A percentile compares a stretch with the other conserved stretches of the same genome.
Evolutionary conservation across 306 rosid genomes (phyloP).

Genomic region (Abrus pulchellus): DNA sequence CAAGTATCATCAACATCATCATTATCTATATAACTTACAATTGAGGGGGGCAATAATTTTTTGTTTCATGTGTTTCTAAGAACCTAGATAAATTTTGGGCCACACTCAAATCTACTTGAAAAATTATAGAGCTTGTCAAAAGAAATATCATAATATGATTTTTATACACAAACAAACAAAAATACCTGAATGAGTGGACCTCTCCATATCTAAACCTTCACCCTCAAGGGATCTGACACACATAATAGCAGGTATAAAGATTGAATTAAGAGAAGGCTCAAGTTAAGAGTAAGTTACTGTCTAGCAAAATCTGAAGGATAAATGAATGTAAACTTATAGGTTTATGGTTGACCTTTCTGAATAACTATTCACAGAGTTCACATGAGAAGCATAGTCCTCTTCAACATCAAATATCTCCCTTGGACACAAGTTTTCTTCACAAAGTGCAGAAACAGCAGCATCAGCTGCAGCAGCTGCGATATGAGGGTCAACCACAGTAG

Average conservation of each 20-base stretch:
- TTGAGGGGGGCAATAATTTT: neutral
- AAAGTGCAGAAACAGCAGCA: constrained; percentile 79
- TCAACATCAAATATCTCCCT: constrained; percentile 78
- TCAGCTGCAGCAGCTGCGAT: constrained; percentile 87
- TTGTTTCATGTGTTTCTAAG: constrained; percentile 22
- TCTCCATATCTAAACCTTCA: constrained; percentile 65
- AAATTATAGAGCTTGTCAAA: neutral
- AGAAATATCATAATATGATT: constrained; percentile 35
- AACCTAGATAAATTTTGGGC: neutral
- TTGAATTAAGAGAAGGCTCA: constrained; percentile 23
- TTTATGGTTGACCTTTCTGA: constrained; percentile 66
- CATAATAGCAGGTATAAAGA: constrained; percentile 46
- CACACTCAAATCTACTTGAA: neutral
- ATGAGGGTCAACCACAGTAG: constrained; percentile 83
- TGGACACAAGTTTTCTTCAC: constrained; percentile 77
- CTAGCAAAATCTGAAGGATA: constrained; percentile 36
- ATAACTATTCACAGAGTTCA: constrained; percentile 49
- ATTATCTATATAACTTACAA: neutral
- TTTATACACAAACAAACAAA: constrained; percentile 31
- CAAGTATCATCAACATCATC: neutral
- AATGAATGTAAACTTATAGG: constrained; percentile 19
- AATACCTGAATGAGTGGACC: constrained; percentile 66
- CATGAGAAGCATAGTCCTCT: constrained; percentile 57
- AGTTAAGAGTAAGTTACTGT: constrained; percentile 37
- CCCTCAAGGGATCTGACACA: constrained; percentile 59